Evolutionary conservation across 2,329 filamentous ascomycete genomes (phyloP).

Genomic region (Xylaria sp.): DNA sequence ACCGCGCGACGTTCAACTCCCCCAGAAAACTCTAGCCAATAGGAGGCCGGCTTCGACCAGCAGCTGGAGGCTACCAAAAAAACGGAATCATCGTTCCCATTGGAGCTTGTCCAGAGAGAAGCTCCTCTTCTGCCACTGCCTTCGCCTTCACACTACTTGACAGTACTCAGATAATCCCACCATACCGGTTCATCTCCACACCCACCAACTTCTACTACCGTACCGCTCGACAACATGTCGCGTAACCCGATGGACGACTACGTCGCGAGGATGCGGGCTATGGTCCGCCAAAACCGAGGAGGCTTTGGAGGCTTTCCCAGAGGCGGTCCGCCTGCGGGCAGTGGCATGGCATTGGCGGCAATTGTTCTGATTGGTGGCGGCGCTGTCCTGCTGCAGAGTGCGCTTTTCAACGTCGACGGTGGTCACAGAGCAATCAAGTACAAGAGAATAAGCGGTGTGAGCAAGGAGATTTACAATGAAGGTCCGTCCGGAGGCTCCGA

Average conservation of each 20-base stretch:
- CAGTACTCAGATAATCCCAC: slow-evolving; percentile 8
- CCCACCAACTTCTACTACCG: not conserved
- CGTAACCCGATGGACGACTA: slow-evolving; percentile 49
- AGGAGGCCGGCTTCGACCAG: slow-evolving; percentile 13
- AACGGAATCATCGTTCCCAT: slow-evolving; percentile 32
- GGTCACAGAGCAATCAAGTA: slow-evolving; percentile 99
- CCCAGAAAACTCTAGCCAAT: slow-evolving; percentile 36
- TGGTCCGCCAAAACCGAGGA: slow-evolving; percentile 52
- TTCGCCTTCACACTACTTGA: not conserved
- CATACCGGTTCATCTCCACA: slow-evolving; percentile 7
- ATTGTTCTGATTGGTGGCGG: slow-evolving; percentile 61
- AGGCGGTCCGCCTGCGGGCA: slow-evolving; percentile 56
- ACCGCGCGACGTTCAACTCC: slow-evolving; percentile 6
- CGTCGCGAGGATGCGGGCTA: slow-evolving; percentile 41
- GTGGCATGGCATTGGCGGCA: slow-evolving; percentile 55
- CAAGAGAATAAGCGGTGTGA: slow-evolving; percentile 88
- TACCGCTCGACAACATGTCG: slow-evolving; percentile 47
- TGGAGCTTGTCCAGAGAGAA: slow-evolving; percentile 19
- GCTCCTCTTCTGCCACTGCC: slow-evolving; percentile 28
- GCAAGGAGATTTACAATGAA: slow-evolving; percentile 96
- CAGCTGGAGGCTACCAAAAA: slow-evolving; percentile 34
- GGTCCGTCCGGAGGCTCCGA: slow-evolving; percentile 62
- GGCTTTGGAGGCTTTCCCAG: slow-evolving; percentile 55
- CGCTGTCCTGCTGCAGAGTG: slow-evolving; percentile 65
- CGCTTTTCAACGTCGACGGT: slow-evolving; percentile 89